Evolutionary conservation across 2,329 filamentous ascomycete species (phyloP).

Genomic region (Monosporascus cannonballus): DNA sequence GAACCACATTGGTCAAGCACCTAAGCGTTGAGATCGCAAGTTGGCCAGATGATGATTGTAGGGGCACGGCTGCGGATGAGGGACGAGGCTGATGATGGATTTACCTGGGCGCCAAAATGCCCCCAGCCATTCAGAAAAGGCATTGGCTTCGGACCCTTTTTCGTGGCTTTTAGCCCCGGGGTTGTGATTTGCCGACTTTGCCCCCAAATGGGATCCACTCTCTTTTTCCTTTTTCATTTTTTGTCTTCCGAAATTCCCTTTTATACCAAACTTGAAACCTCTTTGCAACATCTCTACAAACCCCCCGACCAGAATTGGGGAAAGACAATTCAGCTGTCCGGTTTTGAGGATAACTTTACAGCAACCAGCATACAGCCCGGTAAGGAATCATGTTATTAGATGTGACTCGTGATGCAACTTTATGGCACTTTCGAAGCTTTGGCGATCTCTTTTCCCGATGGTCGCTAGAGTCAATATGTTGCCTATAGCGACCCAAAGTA

Average conservation of each 20-base stretch:
- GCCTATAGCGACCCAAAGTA: conserved; percentile 73
- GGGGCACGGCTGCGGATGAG: not conserved
- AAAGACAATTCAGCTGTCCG: not conserved
- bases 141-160: not conserved
- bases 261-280: not conserved
- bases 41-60: not conserved
- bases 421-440: conserved; percentile 92
- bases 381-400: not conserved
- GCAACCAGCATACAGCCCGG: not conserved
- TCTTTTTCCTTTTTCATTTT: not conserved
- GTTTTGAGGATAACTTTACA: not conserved
- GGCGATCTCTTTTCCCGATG: conserved; percentile 58
- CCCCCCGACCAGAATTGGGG: not conserved
- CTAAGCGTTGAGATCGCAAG: not conserved
- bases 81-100: not conserved
- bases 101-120: not conserved
- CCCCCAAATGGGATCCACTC: not conserved
- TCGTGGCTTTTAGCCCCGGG: not conserved
- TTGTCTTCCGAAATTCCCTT: not conserved
- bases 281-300: not conserved
- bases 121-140: not conserved
- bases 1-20: not conserved
- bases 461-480: conserved; percentile 81
- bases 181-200: no score
- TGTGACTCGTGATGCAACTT: not conserved